Conservation (phyloP, 106 monocot species). For the Dioscorea alata region DNA sequence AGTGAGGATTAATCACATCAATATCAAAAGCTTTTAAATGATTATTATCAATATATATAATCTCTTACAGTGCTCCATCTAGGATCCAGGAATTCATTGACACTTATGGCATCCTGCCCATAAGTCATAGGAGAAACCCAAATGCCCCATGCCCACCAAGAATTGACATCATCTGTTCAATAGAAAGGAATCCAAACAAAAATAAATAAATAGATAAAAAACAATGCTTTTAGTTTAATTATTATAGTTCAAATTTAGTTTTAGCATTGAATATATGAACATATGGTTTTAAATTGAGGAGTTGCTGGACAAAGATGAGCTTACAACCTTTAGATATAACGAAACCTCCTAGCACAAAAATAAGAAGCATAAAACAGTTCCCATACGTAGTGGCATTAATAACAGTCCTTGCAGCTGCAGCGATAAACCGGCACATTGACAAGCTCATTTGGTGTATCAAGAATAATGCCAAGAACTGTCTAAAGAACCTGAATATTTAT, state of each 20-base stretch:
- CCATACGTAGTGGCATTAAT: constrained; percentile 62
- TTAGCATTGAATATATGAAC: neutral
- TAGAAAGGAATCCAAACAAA: neutral
- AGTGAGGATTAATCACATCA: neutral
- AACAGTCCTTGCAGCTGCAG: constrained; percentile 49
- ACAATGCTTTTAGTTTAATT: too few relatives aligned
- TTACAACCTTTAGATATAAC: constrained; percentile 69
- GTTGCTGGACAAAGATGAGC: constrained; percentile 38
- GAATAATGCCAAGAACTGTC: constrained; percentile 52
- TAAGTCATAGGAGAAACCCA: constrained; percentile 85
- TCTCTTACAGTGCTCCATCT: constrained; percentile 62
- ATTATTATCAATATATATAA: neutral
- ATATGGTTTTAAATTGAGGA: neutral
- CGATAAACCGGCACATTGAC: constrained; percentile 52
- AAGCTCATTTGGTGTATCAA: constrained; percentile 23
- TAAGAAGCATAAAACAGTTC: constrained; percentile 35
- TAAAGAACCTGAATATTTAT: constrained; percentile 8
- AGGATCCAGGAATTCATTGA: constrained; percentile 82
- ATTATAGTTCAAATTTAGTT: neutral
- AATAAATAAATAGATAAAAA: too few relatives aligned
- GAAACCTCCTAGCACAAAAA: constrained; percentile 80
- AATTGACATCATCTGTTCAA: constrained; percentile 52
- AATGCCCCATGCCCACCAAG: constrained; percentile 76
- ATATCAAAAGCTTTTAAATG: neutral
- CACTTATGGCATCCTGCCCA: constrained; percentile 63